phyloP scores from a whole-genome alignment of 352 stramenopile species.

The Globisporangium uncinulatum region DNA sequence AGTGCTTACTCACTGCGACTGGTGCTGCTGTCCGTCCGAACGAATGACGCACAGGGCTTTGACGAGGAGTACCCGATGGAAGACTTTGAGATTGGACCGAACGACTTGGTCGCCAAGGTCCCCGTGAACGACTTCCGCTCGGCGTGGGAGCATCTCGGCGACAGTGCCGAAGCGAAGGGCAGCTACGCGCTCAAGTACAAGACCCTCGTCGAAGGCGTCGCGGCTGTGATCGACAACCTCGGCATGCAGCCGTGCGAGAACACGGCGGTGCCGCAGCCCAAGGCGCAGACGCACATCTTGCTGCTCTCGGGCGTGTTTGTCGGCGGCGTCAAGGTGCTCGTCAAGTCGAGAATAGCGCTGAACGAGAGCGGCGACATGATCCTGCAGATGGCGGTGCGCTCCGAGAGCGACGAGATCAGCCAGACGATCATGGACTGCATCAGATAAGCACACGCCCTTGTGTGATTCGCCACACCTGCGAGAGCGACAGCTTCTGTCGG shows the following conservation, averaged over 20 bases:
- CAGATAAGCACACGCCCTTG: slow-evolving; percentile 40
- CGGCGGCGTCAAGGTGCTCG: slow-evolving; percentile 91
- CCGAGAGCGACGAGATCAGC: slow-evolving; percentile 91
- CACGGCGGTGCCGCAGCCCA: slow-evolving; percentile 83
- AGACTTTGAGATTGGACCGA: slow-evolving; percentile 92
- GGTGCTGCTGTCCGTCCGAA: background rate
- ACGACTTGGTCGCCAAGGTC: slow-evolving; percentile 98
- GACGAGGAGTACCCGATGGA: slow-evolving; percentile 99
- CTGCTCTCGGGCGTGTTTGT: slow-evolving; percentile 97
- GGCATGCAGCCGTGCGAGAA: slow-evolving; percentile 97
- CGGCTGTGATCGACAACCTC: slow-evolving; percentile 94
- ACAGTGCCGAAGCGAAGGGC: slow-evolving; percentile 93
- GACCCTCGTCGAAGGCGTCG: slow-evolving; percentile 93
- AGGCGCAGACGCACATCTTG: slow-evolving; percentile 94
- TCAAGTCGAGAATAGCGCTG: slow-evolving; percentile 94
- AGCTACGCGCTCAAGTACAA: slow-evolving; percentile 97
- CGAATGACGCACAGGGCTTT: slow-evolving; percentile 64
- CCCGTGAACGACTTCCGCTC: slow-evolving; percentile 94
- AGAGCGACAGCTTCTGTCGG: background rate
- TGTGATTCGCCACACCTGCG: background rate
- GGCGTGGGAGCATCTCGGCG: slow-evolving; percentile 94
- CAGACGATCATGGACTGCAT: slow-evolving; percentile 98
- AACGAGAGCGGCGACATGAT: slow-evolving; percentile 89
- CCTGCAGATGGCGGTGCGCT: slow-evolving; percentile 96
- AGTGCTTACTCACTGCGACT: slow-evolving; percentile 1